These are phyloP conservation scores for Penicillium sp. DNA, from an alignment of 2,329 filamentous ascomycete species.

Conservation along the genomic window DNA sequence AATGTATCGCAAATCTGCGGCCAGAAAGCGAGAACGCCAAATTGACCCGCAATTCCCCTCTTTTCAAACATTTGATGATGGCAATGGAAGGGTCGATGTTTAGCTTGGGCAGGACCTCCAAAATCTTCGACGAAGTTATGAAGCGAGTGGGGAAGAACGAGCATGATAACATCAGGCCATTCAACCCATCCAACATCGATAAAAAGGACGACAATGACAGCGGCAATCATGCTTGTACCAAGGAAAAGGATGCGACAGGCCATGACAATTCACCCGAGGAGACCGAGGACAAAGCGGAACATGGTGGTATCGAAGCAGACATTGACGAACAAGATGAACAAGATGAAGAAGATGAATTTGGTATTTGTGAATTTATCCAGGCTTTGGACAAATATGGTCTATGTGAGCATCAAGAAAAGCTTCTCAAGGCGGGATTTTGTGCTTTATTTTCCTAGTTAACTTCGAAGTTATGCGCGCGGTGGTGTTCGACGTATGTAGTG, in stretches of 20 bases:
- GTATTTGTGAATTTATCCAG: neutral
- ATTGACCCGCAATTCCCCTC: neutral
- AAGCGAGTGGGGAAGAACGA: neutral
- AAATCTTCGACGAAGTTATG: neutral
- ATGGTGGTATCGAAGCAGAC: neutral
- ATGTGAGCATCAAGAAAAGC: neutral
- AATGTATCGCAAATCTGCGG: neutral
- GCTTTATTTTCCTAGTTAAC: neutral
- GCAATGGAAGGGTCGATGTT: neutral
- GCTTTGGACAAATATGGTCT: neutral
- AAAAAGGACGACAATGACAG: neutral
- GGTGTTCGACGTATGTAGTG: neutral
- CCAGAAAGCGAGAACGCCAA: neutral
- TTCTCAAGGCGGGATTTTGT: neutral
- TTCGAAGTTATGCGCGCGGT: neutral
- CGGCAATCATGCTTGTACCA: no score
- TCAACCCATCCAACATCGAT: neutral
- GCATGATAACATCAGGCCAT: neutral
- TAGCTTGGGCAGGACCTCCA: neutral
- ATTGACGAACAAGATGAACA: neutral
- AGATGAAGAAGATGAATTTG: neutral
- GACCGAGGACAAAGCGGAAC: neutral
- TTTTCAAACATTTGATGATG: neutral
- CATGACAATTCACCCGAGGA: neutral
- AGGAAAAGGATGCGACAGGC: neutral